Evolutionary conservation across 2,329 filamentous ascomycete genomes (phyloP), one percentile per base, ranked within the genome.

Genomic region (Penicillium thymicola): DNA sequence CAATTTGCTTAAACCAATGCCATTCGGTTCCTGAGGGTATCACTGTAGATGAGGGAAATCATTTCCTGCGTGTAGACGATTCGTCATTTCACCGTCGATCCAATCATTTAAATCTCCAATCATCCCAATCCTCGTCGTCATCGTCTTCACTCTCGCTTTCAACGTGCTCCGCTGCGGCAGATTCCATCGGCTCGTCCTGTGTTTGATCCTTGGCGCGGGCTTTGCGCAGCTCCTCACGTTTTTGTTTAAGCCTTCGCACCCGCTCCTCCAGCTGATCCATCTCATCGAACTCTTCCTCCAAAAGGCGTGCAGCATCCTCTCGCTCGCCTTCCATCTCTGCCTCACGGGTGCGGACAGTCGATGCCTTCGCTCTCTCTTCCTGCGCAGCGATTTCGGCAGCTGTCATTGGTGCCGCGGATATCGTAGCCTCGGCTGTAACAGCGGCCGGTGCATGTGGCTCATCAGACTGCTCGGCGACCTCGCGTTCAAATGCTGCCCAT

Each of bases 401-500:
- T 2, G 85, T 84, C 69, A 91, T 78, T 3, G 87, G 87, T 0
- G 87, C 85, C 0, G 88, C 88, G 2, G 82, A 86, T 61, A 91
- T 90, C 3, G 85, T 83, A 7, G 84, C 85, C 56, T 82, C 65
- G 1, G 72, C 66, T 5, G 68, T 59, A 49, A 75, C 54, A 4
- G 71, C 70, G 38, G 70, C 65, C 23, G 68, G 68, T 23, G 65
- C 60, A 42, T 73, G 67, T 16, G 65, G 67, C 42, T 61, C 59
- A 54, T 72, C 72, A 9, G 74, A 72, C 48, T 75, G 72, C 40
- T 71, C 76, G 8, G 85, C 88, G 54, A 96, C 86, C 52, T 96
- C 90, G 3, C 89, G 89, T 70, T 96, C 88, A 69, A 96, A 95
- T 9, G 90, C 89, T 2, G 89, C 88, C 89, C 89, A 94, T 73